Percentiles rank a stretch among this genome's conserved stretches.
phyloP scores from a whole-genome alignment of 768 basidiomycete genomes.

The Suillus decipiens region DNA sequence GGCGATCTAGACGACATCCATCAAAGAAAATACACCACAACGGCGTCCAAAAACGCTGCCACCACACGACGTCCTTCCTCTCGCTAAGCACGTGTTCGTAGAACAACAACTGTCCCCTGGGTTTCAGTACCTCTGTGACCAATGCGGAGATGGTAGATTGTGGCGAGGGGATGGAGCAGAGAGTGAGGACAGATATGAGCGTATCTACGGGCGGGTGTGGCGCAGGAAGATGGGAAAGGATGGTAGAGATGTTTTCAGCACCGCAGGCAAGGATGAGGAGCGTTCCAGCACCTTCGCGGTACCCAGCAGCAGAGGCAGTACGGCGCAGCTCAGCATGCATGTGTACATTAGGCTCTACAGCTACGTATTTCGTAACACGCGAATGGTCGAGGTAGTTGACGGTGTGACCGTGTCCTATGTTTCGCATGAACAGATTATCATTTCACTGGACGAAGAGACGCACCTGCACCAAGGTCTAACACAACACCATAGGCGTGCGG shows the following conservation, averaged over 20 bases:
- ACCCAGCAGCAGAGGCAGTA: slow-evolving; percentile 52
- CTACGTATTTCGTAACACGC: slow-evolving; percentile 64
- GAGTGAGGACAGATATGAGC: slow-evolving; percentile 61
- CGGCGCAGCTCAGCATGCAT: slow-evolving; percentile 63
- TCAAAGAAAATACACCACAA: slow-evolving; percentile 61
- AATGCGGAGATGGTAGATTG: slow-evolving; percentile 48
- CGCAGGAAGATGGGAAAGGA: slow-evolving; percentile 42
- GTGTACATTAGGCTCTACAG: slow-evolving; percentile 65
- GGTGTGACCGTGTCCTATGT: slow-evolving; percentile 64
- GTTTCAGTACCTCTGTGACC: slow-evolving; percentile 53
- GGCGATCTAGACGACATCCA: slow-evolving; percentile 65
- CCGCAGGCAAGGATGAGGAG: slow-evolving; percentile 63
- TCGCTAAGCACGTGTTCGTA: slow-evolving; percentile 71
- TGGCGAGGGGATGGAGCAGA: slow-evolving; percentile 67
- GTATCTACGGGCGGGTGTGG: slow-evolving; percentile 51
- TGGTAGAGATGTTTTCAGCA: slow-evolving; percentile 56
- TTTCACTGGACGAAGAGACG: slow-evolving; percentile 9
- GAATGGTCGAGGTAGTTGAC: slow-evolving; percentile 57
- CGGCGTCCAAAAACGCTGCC: slow-evolving; percentile 76
- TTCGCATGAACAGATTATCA: background rate
- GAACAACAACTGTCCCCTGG: slow-evolving; percentile 65
- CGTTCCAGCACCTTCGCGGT: slow-evolving; percentile 50
- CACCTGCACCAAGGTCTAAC: slow-evolving; percentile 71
- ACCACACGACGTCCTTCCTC: slow-evolving; percentile 57
- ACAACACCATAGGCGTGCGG: slow-evolving; percentile 59